Base-by-base conservation (phyloP, 2,329 filamentous ascomycete species). In the Corinectria fuckeliana region DNA sequence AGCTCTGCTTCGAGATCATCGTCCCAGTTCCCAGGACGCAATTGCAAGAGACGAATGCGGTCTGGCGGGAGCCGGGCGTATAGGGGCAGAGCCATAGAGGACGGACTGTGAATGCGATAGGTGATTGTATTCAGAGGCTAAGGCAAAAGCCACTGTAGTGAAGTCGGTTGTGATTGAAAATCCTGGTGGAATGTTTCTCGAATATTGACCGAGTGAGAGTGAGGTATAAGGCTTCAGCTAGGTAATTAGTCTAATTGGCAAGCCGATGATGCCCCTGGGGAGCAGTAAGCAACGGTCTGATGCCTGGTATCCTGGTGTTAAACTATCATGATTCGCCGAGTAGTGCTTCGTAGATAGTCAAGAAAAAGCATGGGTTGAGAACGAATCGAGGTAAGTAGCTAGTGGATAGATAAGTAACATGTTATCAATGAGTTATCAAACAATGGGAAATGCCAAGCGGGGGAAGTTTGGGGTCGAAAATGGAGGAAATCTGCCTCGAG, bases 21-120 rank as follows among this genome's bases (percentile, higher is more conserved):
- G 18, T 65, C 42, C 64, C 60, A 66, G n/a, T 21, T 28, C 10
- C 64, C 64, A 1, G 60, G 64, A 3, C 34, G 50, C 21, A 66
- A 36, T 14, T 59, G 60, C 25, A 63, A 44, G 3, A 66, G 39
- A n/a, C 62, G 64, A 23, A 66, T 59, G 9, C 39, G 60, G 28
- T 49, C 60, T 13, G 42, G 20, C 4, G 48, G 32, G 9, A 66
- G 62, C 25, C 50, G 53, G 9, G 28, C 16, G 39, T 63, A 63
- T 11, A 56, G 16, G n/a, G 21, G 44, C 38, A 28, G 48, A 5
- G 48, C 18, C 58, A 57, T 63, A 20, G 14, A 11, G n/a, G n/a
- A n/a, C n/a, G n/a, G n/a, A n/a, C n/a, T n/a, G n/a, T 13, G 10
- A 3, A 7, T 26, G 14, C 5, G 16, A 21, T 25, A 50, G 16